Percentiles rank a stretch among this genome's conserved stretches.
These are phyloP conservation scores for Tricholoma bakamatsutake DNA, from an alignment of 768 basidiomycete genomes.

Conservation along the genomic window DNA sequence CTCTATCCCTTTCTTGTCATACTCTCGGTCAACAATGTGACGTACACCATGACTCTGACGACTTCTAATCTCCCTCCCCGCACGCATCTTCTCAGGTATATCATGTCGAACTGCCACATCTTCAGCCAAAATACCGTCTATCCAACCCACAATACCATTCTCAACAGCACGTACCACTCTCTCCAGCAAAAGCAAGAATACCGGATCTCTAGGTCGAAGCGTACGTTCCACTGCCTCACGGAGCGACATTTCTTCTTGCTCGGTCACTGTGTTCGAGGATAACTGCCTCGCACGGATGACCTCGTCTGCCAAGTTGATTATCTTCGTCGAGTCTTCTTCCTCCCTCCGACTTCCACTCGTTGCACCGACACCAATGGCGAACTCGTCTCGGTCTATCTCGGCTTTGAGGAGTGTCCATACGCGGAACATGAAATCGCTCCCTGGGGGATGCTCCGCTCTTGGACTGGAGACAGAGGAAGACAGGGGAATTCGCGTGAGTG, in stretches of 20 bases:
- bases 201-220: conserved; percentile 56
- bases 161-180: conserved; percentile 43
- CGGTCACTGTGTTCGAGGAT: conserved; percentile 16
- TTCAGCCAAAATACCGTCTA: conserved; percentile 9
- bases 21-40: background rate
- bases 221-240: conserved; percentile 61
- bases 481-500: conserved; percentile 39
- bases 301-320: conserved; percentile 70
- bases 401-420: conserved; percentile 60
- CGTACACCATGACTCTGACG: conserved; percentile 1
- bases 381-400: conserved; percentile 40
- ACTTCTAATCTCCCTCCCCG: conserved; percentile 22
- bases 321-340: conserved; percentile 37
- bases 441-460: conserved; percentile 3
- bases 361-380: background rate
- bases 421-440: conserved; percentile 45
- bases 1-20: background rate
- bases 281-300: conserved; percentile 49
- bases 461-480: conserved; percentile 1
- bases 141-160: background rate
- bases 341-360: background rate
- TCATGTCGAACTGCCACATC: conserved; percentile 1
- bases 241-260: conserved; percentile 44
- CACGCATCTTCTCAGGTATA: conserved; percentile 29
- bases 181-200: conserved; percentile 56